Base-by-base conservation (phyloP, 805 yeast genomes). In the Ogataea philodendri region DNA sequence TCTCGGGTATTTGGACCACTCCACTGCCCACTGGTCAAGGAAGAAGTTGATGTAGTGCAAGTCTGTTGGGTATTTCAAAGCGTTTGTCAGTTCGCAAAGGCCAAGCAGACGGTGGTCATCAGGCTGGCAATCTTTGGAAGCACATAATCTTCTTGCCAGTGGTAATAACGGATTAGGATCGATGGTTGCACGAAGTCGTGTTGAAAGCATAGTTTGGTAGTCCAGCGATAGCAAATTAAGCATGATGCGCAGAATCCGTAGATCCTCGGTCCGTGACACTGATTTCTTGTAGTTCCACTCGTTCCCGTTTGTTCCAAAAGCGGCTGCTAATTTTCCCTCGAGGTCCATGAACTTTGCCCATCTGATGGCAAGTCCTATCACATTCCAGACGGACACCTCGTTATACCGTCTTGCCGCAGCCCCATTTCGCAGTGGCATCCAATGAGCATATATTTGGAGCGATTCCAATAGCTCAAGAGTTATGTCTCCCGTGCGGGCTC, bases 101-200 rank as follows among this genome's bases (percentile, higher is more conserved):
- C 49, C 49, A 24, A 43, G 37, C 5, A 45, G 35, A 15, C 44
- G 32, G 13, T 39, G 37, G 18, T 45, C 49, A 14, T 45, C 32
- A 8, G 41, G 22, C 18, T 45, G 42, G 5, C 39, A 19, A 2
- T 15, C 28, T 5, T 45, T 34, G 14, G 42, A 35, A 4, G 34
- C 10, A 26, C 37, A 36, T 16, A 35, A 43, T 3, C 4, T 21
- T n/a, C 42, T 26, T 9, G 49, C 47, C 10, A 37, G 32, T 4
- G 39, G 29, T 7, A 43, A 45, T 8, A 45, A 26, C 5, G 45
- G 48, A 5, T 19, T 39, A 3, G 49, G 49, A 30, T 43, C 44
- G 13, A 45, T 45, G 4, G 49, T 37, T 5, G 41, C 34, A n/a
- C 48, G 46, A 11, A 45, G 26, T 15, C 46, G 32, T 3, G 49